Evolutionary conservation across 257 asterid species (phyloP).

Genomic region (Solanum corneliomulleri): DNA sequence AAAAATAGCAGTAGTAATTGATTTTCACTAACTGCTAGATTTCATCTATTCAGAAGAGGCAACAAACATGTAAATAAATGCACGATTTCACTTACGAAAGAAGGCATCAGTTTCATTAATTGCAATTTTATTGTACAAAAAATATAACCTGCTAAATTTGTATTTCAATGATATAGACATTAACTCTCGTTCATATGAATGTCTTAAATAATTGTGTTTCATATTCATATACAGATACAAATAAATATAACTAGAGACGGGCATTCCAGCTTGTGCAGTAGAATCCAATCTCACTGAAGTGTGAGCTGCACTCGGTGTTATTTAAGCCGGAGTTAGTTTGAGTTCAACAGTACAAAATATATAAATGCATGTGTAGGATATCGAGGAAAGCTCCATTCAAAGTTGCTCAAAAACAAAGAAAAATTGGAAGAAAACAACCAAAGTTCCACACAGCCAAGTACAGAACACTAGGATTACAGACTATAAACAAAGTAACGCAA

Average conservation of each 20-base stretch:
- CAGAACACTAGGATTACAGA: neutral
- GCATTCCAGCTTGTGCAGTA: neutral
- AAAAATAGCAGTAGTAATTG: neutral
- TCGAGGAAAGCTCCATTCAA: neutral
- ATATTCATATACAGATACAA: too few relatives aligned
- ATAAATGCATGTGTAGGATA: neutral
- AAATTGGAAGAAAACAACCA: neutral
- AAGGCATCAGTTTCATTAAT: neutral
- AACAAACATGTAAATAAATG: neutral
- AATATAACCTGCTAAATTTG: neutral
- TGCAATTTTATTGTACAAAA: neutral
- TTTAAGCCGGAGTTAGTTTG: neutral
- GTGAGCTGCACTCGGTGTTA: slow-evolving; percentile 76
- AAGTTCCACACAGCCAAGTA: neutral
- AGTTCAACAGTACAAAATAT: neutral
- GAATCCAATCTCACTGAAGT: slow-evolving; percentile 40
- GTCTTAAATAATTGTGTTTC: neutral
- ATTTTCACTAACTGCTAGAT: neutral
- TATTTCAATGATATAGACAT: neutral
- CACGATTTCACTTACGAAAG: neutral
- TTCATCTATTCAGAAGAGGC: neutral
- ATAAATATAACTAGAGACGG: neutral
- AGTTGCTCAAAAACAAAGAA: neutral
- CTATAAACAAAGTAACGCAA: neutral
- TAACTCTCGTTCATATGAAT: neutral